Evolutionary conservation across 139 green algal species (phyloP).

Genomic region (Parachlorella kessleri): DNA sequence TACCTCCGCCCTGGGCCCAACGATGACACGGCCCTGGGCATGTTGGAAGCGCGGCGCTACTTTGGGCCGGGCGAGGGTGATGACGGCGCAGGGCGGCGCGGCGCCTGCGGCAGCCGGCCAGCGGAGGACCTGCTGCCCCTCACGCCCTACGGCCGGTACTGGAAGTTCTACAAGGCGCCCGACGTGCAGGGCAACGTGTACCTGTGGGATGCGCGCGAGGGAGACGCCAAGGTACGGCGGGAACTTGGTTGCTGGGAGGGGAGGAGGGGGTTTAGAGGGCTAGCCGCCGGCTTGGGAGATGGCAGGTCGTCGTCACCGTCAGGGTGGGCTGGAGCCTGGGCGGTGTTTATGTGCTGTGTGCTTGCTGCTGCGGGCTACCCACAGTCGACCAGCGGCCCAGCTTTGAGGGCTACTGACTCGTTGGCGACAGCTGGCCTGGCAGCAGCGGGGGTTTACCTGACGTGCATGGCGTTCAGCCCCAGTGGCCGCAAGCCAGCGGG

Average conservation of each 20-base stretch:
- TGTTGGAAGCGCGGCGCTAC: background rate
- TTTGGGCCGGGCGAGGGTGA: background rate
- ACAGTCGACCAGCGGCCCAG: too few relatives aligned
- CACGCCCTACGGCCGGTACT: slow-evolving; percentile 27
- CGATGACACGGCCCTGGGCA: background rate
- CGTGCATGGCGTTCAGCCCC: too few relatives aligned
- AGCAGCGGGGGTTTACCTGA: too few relatives aligned
- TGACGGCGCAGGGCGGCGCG: background rate
- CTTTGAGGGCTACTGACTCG: too few relatives aligned
- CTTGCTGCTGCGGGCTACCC: too few relatives aligned
- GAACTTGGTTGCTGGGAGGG: background rate
- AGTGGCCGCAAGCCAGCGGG: too few relatives aligned
- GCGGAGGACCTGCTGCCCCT: slow-evolving; percentile 15
- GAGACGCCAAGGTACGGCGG: background rate
- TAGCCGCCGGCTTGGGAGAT: background rate
- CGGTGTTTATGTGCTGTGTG: too few relatives aligned
- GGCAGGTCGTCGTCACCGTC: background rate
- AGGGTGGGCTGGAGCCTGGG: too few relatives aligned
- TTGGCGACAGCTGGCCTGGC: too few relatives aligned
- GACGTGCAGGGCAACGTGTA: slow-evolving; percentile 25
- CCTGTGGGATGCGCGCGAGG: slow-evolving; percentile 9
- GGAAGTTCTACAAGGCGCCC: slow-evolving; percentile 18
- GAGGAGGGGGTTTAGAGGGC: background rate
- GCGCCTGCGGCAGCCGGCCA: background rate
- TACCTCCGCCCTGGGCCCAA: background rate